A percentile compares a stretch with the other conserved stretches of the same genome.
These are phyloP conservation scores for Aspergillus pseudonomiae DNA, from an alignment of 2,329 filamentous ascomycete species.

Conservation along the genomic window DNA sequence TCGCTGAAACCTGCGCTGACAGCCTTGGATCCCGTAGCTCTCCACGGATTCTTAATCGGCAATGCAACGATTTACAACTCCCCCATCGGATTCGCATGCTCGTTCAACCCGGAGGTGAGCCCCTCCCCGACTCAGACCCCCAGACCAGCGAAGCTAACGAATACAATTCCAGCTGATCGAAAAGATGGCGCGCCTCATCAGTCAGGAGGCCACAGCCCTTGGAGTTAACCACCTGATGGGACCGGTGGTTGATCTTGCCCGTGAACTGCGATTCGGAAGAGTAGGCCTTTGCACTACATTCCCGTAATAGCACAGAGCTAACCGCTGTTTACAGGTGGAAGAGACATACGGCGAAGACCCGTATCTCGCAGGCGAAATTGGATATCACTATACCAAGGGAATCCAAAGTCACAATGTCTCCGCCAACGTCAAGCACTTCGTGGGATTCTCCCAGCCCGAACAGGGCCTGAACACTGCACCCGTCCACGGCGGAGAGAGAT, in stretches of 20 bases:
- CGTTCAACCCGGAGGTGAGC: slow-evolving; percentile 63
- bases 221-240: slow-evolving; percentile 75
- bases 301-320: not conserved
- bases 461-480: slow-evolving; percentile 72
- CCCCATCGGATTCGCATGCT: slow-evolving; percentile 71
- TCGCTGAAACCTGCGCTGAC: not conserved
- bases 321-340: slow-evolving; percentile 52
- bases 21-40: slow-evolving; percentile 29
- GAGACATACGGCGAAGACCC: slow-evolving; percentile 73
- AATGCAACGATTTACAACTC: slow-evolving; percentile 82
- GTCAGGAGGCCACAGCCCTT: slow-evolving; percentile 65
- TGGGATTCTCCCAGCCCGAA: slow-evolving; percentile 69
- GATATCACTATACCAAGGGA: slow-evolving; percentile 62
- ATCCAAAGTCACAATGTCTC: slow-evolving; percentile 68
- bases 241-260: slow-evolving; percentile 70
- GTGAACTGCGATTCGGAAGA: slow-evolving; percentile 71
- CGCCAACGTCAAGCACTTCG: slow-evolving; percentile 76
- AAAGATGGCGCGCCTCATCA: slow-evolving; percentile 69
- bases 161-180: slow-evolving; percentile 51
- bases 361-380: slow-evolving; percentile 69
- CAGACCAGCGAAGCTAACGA: not conserved
- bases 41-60: slow-evolving; percentile 71
- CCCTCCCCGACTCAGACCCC: not conserved
- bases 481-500: slow-evolving; percentile 59
- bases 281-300: slow-evolving; percentile 33